Conservation (phyloP, 768 basidiomycete genomes). For the Podaxis pistillaris region DNA sequence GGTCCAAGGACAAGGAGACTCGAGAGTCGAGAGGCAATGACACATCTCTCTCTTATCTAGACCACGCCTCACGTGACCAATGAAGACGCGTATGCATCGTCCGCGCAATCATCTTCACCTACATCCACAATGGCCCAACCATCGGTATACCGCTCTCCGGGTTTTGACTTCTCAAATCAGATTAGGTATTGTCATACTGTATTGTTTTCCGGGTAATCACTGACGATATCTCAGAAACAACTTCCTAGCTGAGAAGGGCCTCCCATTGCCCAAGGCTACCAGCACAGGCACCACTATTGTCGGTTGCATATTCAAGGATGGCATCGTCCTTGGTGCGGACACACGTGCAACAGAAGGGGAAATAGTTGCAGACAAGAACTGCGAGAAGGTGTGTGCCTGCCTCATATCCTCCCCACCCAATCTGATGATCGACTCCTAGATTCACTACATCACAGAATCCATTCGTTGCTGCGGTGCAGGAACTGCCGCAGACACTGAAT, state of each 20-base stretch:
- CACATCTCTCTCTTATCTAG: slow-evolving; percentile 7
- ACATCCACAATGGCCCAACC: slow-evolving; percentile 41
- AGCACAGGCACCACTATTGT: slow-evolving; percentile 98
- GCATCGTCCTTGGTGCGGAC: slow-evolving; percentile 93
- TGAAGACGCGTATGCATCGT: slow-evolving; percentile 12
- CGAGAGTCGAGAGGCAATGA: neutral
- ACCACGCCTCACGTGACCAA: neutral
- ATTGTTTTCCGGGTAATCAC: neutral
- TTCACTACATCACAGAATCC: slow-evolving; percentile 93
- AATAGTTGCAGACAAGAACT: slow-evolving; percentile 99
- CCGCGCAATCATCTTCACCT: slow-evolving; percentile 3
- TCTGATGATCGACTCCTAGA: slow-evolving; percentile 45
- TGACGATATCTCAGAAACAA: slow-evolving; percentile 52
- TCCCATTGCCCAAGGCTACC: slow-evolving; percentile 78
- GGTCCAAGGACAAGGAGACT: neutral
- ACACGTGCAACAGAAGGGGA: slow-evolving; percentile 93
- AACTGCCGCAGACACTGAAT: slow-evolving; percentile 98
- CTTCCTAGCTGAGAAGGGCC: slow-evolving; percentile 67
- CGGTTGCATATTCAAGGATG: slow-evolving; percentile 89
- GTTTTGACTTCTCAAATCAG: slow-evolving; percentile 80
- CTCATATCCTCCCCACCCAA: neutral
- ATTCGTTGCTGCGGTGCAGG: slow-evolving; percentile 99
- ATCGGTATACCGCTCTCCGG: slow-evolving; percentile 49
- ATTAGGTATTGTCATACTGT: slow-evolving; percentile 43
- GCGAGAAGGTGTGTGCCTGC: slow-evolving; percentile 78